Conservation (phyloP, 139 green algal genomes). For the Ettlia oleoabundans region DNA sequence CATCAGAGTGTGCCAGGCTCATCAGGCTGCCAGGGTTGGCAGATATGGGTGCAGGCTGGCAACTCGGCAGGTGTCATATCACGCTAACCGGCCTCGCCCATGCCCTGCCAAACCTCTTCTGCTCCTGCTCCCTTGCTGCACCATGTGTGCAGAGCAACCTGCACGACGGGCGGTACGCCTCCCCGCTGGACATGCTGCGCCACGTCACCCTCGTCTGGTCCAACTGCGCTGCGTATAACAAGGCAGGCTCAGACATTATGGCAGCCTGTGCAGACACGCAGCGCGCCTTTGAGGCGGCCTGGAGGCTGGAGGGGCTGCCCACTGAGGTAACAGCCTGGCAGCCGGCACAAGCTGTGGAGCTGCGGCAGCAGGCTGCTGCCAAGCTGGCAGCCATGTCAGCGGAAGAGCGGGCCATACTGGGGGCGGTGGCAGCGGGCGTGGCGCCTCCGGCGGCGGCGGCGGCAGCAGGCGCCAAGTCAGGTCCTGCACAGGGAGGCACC, state of each 20-base stretch:
- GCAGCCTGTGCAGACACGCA: background rate
- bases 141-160: background rate
- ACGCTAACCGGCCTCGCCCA: too few relatives aligned
- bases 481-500: background rate
- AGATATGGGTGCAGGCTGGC: too few relatives aligned
- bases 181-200: conserved; percentile 1
- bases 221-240: conserved; percentile 53
- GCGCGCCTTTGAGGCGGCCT: conserved; percentile 23
- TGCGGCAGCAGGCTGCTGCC: background rate
- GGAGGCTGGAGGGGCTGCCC: conserved; percentile 25
- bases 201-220: conserved; percentile 37
- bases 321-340: background rate
- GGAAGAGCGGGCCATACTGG: background rate
- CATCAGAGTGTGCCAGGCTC: too few relatives aligned
- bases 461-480: too few relatives aligned
- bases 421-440: background rate
- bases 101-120: background rate
- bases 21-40: too few relatives aligned
- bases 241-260: conserved; percentile 21
- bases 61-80: too few relatives aligned
- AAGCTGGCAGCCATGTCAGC: background rate
- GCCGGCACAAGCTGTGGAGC: conserved; percentile 6
- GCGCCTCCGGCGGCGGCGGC: background rate
- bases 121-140: too few relatives aligned
- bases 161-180: background rate